These are phyloP conservation scores for Niveomyces coronatus DNA, from an alignment of 2,329 filamentous ascomycete species.

Conservation along the genomic window DNA sequence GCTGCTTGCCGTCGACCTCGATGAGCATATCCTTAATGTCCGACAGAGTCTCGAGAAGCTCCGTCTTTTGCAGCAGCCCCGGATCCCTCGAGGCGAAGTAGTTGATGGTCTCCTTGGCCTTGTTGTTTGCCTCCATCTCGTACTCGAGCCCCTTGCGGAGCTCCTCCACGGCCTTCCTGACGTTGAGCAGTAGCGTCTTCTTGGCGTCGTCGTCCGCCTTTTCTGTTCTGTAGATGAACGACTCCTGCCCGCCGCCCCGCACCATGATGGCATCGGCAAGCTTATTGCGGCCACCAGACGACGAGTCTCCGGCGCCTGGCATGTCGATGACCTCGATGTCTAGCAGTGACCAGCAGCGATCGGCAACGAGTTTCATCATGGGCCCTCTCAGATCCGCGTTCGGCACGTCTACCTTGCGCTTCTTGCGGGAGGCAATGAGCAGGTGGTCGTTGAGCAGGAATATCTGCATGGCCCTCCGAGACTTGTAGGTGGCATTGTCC, in stretches of 20 bases:
- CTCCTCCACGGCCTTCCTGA: conserved; percentile 87
- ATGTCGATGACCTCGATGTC: conserved; percentile 92
- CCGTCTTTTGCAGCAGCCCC: conserved; percentile 65
- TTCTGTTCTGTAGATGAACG: conserved; percentile 89
- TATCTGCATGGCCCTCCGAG: conserved; percentile 77
- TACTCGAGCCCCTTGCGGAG: conserved; percentile 75
- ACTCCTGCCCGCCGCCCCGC: conserved; percentile 73
- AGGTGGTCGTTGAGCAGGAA: conserved; percentile 92
- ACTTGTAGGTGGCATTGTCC: conserved; percentile 96
- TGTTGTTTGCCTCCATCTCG: conserved; percentile 79
- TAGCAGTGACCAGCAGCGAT: conserved; percentile 86
- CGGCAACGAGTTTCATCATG: conserved; percentile 73
- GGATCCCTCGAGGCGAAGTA: conserved; percentile 75
- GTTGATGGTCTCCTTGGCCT: conserved; percentile 73
- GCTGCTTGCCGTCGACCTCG: conserved; percentile 92
- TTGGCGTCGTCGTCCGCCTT: conserved; percentile 73
- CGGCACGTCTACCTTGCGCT: conserved; percentile 68
- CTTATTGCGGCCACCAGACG: conserved; percentile 44
- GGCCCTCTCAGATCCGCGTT: conserved; percentile 40
- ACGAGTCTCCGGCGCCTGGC: conserved; percentile 52
- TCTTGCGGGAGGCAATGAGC: conserved; percentile 82
- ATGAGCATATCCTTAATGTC: conserved; percentile 81
- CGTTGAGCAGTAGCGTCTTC: conserved; percentile 69
- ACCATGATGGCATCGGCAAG: conserved; percentile 84
- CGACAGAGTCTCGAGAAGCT: conserved; percentile 68